These are phyloP conservation scores for Termitomyces sp. DNA, from an alignment of 768 basidiomycete genomes.

Conservation along the genomic window DNA sequence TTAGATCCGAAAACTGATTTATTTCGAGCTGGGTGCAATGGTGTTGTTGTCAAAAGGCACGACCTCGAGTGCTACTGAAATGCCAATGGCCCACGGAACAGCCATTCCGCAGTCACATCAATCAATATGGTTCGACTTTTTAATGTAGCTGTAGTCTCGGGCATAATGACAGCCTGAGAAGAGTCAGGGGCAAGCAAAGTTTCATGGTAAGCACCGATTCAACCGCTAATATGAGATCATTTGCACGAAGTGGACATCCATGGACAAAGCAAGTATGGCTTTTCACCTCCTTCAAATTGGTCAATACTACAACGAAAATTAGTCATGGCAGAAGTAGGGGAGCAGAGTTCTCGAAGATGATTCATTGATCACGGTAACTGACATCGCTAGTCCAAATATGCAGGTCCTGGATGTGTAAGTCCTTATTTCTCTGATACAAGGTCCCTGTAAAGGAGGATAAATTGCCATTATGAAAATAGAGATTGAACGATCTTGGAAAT, in stretches of 20 bases:
- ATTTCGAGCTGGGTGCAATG: too few species aligned
- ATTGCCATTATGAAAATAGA: too few species aligned
- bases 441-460: not conserved
- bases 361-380: not conserved
- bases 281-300: not conserved
- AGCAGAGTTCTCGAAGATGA: not conserved
- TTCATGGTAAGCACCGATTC: not conserved
- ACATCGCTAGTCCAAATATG: too few species aligned
- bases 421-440: not conserved
- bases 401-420: not conserved
- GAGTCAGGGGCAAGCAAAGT: not conserved
- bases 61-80: not conserved
- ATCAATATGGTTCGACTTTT: not conserved
- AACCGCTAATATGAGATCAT: not conserved
- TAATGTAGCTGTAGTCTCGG: not conserved
- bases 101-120: not conserved
- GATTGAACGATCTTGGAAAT: not conserved
- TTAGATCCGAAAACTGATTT: not conserved
- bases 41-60: not conserved
- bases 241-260: not conserved
- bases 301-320: not conserved
- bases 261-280: not conserved
- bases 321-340: not conserved
- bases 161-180: not conserved
- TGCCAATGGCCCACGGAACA: not conserved